Conservation (phyloP, 345 rosid species). For the Angophora floribunda region DNA sequence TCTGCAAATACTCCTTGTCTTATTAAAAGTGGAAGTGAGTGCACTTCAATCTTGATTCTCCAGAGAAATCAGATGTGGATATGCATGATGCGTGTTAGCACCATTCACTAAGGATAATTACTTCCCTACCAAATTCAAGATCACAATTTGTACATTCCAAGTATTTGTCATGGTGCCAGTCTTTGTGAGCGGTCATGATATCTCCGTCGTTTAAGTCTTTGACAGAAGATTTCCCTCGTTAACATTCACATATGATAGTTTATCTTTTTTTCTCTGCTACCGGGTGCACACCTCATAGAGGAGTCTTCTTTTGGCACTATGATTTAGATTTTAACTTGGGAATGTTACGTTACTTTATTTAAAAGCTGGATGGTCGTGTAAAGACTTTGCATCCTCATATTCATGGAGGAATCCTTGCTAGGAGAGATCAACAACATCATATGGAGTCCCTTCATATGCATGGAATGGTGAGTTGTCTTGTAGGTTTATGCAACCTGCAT, state of each 20-base stretch:
- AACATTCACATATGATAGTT: not conserved
- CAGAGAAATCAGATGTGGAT: not conserved
- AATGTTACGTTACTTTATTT: not conserved
- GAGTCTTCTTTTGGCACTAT: not conserved
- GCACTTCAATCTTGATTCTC: not conserved
- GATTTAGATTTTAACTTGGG: not conserved
- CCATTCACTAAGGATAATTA: not conserved
- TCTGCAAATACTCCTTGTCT: not conserved
- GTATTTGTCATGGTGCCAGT: not conserved
- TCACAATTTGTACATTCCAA: not conserved
- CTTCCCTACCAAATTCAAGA: not conserved
- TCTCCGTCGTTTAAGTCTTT: not conserved
- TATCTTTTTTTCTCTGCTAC: not conserved
- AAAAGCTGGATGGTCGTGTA: constrained; percentile 90
- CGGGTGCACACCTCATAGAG: not conserved
- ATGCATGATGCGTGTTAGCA: not conserved
- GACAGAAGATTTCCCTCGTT: not conserved
- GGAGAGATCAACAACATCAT: constrained; percentile 79
- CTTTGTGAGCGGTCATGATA: not conserved
- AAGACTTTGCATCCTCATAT: constrained; percentile 86
- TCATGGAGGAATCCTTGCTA: constrained; percentile 94
- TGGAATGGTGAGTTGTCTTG: constrained; percentile 47
- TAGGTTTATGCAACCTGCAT: not conserved
- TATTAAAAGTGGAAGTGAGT: not conserved
- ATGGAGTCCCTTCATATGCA: constrained; percentile 77